Evolutionary conservation across 768 basidiomycete species (phyloP).

Genomic region (Crepidotus variabilis): DNA sequence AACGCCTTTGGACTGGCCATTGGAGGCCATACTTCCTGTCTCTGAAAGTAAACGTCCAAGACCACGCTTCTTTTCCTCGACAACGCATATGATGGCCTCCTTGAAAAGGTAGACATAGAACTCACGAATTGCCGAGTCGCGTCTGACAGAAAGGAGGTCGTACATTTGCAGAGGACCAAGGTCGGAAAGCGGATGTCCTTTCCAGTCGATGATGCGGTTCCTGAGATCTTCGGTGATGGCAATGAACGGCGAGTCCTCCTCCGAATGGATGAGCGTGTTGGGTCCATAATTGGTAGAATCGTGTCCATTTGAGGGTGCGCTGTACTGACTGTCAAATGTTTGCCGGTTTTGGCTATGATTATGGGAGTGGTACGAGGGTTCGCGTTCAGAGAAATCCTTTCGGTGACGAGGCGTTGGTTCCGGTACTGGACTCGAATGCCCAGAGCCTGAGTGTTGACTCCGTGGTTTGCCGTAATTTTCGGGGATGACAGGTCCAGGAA

Average conservation of each 20-base stretch:
- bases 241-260: constrained; percentile 74
- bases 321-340: constrained; percentile 25
- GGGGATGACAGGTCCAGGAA: constrained; percentile 51
- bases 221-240: constrained; percentile 87
- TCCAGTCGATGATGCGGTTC: constrained; percentile 93
- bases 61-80: constrained; percentile 89
- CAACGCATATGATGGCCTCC: constrained; percentile 97
- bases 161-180: constrained; percentile 90
- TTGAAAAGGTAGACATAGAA: constrained; percentile 97
- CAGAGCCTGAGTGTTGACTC: constrained; percentile 28
- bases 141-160: constrained; percentile 84
- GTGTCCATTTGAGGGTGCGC: constrained; percentile 28
- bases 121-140: constrained; percentile 86
- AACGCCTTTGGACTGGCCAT: constrained; percentile 55
- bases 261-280: constrained; percentile 37
- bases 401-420: constrained; percentile 28
- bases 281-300: constrained; percentile 25
- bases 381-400: constrained; percentile 16
- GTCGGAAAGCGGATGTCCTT: constrained; percentile 86
- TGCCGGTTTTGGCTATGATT: constrained; percentile 15
- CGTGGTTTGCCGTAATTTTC: constrained; percentile 39
- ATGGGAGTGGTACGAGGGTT: constrained; percentile 12
- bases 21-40: constrained; percentile 37
- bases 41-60: constrained; percentile 73
- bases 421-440: constrained; percentile 39